Percentiles rank a stretch among this genome's conserved stretches.
These are phyloP conservation scores for Aspergillus clavatus DNA, from an alignment of 2,329 filamentous ascomycete species.

Conservation along the genomic window DNA sequence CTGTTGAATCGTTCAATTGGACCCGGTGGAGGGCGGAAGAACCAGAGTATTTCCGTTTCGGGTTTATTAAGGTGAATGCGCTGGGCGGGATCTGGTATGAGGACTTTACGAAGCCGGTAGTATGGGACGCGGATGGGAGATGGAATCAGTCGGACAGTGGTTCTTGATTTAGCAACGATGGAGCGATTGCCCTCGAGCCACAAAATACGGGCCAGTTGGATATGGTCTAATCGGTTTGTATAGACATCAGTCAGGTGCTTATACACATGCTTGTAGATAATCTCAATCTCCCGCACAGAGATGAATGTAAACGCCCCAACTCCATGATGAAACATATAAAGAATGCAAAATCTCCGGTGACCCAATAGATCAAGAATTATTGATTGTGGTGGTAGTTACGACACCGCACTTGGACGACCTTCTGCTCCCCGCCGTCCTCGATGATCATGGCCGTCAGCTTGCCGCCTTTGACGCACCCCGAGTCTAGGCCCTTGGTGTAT, in stretches of 20 bases:
- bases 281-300: no score
- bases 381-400: conserved; percentile 26
- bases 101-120: conserved; percentile 35
- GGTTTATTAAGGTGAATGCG: conserved; percentile 34
- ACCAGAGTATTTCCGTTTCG: conserved; percentile 43
- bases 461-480: conserved; percentile 71
- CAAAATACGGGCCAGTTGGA: no score
- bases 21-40: conserved; percentile 25
- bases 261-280: no score
- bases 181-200: background rate
- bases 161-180: background rate
- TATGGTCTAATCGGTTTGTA: no score
- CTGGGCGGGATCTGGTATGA: conserved; percentile 38
- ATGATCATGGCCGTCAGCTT: conserved; percentile 74
- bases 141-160: conserved; percentile 10
- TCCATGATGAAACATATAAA: background rate
- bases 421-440: conserved; percentile 48
- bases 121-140: conserved; percentile 28
- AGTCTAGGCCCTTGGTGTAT: conserved; percentile 82
- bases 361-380: no score
- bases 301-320: no score
- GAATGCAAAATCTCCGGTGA: no score
- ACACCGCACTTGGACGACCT: conserved; percentile 42
- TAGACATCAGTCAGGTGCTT: no score
- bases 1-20: conserved; percentile 31